These are phyloP conservation scores for Lachnellula occidentalis DNA, from an alignment of 2,329 filamentous ascomycete species.

Conservation along the genomic window DNA sequence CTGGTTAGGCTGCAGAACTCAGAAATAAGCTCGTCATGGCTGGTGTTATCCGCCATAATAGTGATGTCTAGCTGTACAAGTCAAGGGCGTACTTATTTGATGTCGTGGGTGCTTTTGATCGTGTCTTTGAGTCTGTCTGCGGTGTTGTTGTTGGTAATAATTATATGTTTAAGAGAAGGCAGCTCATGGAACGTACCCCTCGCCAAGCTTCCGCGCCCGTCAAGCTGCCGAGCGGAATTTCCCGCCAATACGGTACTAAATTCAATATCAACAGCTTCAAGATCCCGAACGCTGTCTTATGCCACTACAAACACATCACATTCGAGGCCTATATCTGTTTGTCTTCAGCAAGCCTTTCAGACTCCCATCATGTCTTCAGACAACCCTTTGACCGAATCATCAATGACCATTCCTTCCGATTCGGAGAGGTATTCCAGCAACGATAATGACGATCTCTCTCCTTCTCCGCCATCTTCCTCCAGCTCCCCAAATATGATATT, in stretches of 20 bases:
- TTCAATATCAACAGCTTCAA: conserved; percentile 11
- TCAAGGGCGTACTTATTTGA: too few relatives aligned
- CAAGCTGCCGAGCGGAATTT: not conserved
- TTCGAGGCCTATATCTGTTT: not conserved
- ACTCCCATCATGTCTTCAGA: conserved; percentile 47
- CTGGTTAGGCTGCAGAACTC: conserved; percentile 54
- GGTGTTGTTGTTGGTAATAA: too few relatives aligned
- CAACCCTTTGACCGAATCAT: conserved; percentile 62
- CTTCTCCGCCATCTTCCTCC: conserved; percentile 55
- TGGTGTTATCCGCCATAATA: conserved; percentile 30
- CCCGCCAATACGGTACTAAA: not conserved
- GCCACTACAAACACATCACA: not conserved
- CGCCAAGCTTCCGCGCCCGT: not conserved
- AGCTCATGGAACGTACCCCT: conserved; percentile 15
- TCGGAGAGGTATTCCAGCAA: conserved; percentile 73
- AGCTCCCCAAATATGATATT: conserved; percentile 67
- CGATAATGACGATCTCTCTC: conserved; percentile 56
- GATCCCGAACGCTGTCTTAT: not conserved
- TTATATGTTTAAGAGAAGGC: conserved; percentile 5
- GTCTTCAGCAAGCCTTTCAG: not conserved
- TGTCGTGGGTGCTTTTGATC: too few relatives aligned
- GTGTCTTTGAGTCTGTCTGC: not conserved
- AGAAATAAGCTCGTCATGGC: conserved; percentile 42
- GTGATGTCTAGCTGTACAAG: conserved; percentile 27
- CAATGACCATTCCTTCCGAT: conserved; percentile 74